Percentiles rank a stretch among this genome's conserved stretches.
Conservation (phyloP, 2,329 filamentous ascomycete genomes). For the Colletotrichum echinochloae region DNA sequence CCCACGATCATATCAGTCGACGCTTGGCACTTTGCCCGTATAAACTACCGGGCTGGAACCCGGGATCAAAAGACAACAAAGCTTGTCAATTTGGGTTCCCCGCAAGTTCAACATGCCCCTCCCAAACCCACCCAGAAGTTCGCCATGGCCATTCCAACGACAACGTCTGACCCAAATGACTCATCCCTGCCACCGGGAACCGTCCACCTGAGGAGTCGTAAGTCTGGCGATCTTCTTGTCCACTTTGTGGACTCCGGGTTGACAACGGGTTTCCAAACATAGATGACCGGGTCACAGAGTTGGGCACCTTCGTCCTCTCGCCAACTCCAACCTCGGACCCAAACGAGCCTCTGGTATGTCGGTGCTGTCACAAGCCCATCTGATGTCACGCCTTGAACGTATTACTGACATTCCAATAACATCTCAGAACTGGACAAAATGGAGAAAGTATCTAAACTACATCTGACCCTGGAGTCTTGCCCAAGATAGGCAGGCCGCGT, state of each 20-base stretch:
- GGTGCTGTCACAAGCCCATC: neutral
- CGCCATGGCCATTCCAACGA: neutral
- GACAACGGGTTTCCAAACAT: neutral
- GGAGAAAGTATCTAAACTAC: slow-evolving; percentile 49
- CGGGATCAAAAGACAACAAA: neutral
- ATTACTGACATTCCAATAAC: neutral
- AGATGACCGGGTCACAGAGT: slow-evolving; percentile 23
- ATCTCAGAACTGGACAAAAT: slow-evolving; percentile 47
- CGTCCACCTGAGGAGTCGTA: slow-evolving; percentile 26
- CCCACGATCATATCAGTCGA: neutral
- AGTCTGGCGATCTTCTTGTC: neutral
- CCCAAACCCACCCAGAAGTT: neutral
- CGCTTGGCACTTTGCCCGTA: neutral
- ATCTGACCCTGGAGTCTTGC: slow-evolving; percentile 41
- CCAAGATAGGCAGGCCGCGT: slow-evolving; percentile 42
- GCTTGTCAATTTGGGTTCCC: neutral
- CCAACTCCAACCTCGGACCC: slow-evolving; percentile 43
- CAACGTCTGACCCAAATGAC: neutral
- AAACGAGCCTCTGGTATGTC: slow-evolving; percentile 49
- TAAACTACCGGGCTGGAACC: slow-evolving; percentile 6
- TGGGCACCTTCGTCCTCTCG: slow-evolving; percentile 26
- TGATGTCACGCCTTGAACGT: no score
- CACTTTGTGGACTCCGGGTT: neutral
- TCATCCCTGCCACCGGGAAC: slow-evolving; percentile 26
- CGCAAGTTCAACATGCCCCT: neutral